Percentiles rank a stretch among this genome's conserved stretches.
Evolutionary conservation across 352 stramenopile genomes (phyloP).

Genomic region (Phytopythium litorale): DNA sequence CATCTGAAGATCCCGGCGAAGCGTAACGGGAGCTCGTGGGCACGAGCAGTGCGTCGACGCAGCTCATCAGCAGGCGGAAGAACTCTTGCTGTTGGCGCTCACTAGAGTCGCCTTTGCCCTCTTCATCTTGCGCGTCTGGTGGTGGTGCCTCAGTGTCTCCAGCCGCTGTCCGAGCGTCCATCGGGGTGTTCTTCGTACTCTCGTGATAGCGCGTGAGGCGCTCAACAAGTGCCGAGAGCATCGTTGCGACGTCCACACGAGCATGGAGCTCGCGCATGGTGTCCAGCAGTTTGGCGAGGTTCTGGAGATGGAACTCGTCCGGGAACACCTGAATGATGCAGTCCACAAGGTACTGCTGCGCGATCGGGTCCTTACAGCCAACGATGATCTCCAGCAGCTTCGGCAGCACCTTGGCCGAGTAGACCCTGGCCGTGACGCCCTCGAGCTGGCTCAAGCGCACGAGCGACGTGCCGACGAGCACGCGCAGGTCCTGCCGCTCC

Average conservation of each 20-base stretch:
- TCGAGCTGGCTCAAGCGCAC: slow-evolving; percentile 96
- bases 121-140: slow-evolving; percentile 7
- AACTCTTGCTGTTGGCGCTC: slow-evolving; percentile 14
- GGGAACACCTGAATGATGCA: slow-evolving; percentile 98
- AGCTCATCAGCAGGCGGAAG: slow-evolving; percentile 20
- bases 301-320: slow-evolving; percentile 97
- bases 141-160: neutral
- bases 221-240: slow-evolving; percentile 93
- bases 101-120: slow-evolving; percentile 5
- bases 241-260: slow-evolving; percentile 88
- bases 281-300: slow-evolving; percentile 89
- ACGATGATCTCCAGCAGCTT: slow-evolving; percentile 93
- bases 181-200: slow-evolving; percentile 14
- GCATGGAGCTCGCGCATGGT: slow-evolving; percentile 85
- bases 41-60: neutral
- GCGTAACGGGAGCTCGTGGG: neutral
- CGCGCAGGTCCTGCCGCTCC: slow-evolving; percentile 92
- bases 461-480: slow-evolving; percentile 97
- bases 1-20: neutral
- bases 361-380: slow-evolving; percentile 94
- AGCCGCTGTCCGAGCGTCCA: slow-evolving; percentile 6
- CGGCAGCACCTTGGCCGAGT: slow-evolving; percentile 89
- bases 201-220: slow-evolving; percentile 90
- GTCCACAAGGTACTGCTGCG: slow-evolving; percentile 98
- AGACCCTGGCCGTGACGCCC: slow-evolving; percentile 88